phyloP scores from a whole-genome alignment of 768 basidiomycete genomes.

The Boletus bicolor region DNA sequence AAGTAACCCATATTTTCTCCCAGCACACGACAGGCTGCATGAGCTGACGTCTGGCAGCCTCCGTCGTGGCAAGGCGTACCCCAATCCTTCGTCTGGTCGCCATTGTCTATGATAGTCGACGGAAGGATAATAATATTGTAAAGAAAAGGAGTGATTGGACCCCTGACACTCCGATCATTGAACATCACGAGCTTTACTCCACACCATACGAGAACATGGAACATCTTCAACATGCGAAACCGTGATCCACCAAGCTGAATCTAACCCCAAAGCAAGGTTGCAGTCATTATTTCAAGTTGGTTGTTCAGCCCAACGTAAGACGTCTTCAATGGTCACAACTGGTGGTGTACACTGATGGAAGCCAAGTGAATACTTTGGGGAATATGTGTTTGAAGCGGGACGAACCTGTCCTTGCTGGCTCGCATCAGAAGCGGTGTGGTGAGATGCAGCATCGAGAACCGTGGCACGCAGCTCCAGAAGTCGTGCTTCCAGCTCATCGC shows the following conservation, averaged over 20 bases:
- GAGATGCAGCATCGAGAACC: conserved; percentile 14
- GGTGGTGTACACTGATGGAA: conserved; percentile 10
- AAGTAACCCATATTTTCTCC: conserved; percentile 72
- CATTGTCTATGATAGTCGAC: conserved; percentile 39
- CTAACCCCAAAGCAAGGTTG: neutral
- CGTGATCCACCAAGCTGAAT: neutral
- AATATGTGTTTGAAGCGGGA: neutral
- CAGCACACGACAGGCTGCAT: conserved; percentile 88
- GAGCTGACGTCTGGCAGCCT: conserved; percentile 78
- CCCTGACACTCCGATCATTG: conserved; percentile 13
- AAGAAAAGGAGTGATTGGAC: conserved; percentile 7
- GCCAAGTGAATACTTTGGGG: neutral
- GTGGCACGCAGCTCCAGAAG: conserved; percentile 50
- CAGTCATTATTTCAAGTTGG: conserved; percentile 17
- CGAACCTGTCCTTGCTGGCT: conserved; percentile 19
- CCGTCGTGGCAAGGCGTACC: conserved; percentile 70
- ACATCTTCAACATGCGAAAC: neutral
- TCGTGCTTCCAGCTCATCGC: conserved; percentile 63
- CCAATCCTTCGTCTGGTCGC: conserved; percentile 74
- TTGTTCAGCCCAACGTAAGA: conserved; percentile 60
- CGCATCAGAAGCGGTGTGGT: neutral
- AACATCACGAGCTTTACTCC: neutral
- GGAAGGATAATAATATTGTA: neutral
- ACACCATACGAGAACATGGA: neutral
- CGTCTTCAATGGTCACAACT: conserved; percentile 34